phyloP scores from a whole-genome alignment of 495 filamentous ascomycete species.

The Lophiostoma macrostomum region DNA sequence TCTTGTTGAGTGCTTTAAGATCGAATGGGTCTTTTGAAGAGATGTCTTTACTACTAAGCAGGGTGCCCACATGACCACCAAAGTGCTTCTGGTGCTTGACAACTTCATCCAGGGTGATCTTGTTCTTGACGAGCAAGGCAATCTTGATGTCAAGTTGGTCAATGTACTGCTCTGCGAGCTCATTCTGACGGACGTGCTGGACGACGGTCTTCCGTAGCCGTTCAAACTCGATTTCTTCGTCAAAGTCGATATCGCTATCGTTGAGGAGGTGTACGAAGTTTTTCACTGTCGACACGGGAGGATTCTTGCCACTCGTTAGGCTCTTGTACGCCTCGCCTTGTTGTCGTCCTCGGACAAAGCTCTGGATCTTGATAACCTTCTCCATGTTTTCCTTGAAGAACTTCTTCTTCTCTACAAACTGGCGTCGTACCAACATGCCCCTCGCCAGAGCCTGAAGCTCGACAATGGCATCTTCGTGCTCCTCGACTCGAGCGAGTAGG shows the following conservation, averaged over 20 bases:
- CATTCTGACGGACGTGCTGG: constrained; percentile 94
- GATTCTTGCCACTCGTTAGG: constrained; percentile 93
- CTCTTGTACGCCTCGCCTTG: constrained; percentile 98
- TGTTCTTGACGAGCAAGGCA: constrained; percentile 96
- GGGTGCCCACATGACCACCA: constrained; percentile 81
- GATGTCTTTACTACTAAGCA: constrained; percentile 82
- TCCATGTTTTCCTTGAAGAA: constrained; percentile 97
- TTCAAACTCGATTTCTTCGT: constrained; percentile 97
- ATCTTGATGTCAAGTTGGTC: constrained; percentile 99
- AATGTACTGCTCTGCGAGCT: constrained; percentile 95
- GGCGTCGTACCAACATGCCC: constrained; percentile 67
- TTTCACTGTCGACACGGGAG: constrained; percentile 92
- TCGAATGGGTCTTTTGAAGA: constrained; percentile 91
- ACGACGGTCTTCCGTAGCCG: constrained; percentile 88
- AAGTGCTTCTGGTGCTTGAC: constrained; percentile 96
- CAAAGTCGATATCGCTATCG: constrained; percentile 97
- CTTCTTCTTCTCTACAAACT: constrained; percentile 77
- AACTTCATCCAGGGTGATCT: constrained; percentile 97
- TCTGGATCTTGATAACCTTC: constrained; percentile 97
- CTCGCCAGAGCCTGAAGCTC: constrained; percentile 74
- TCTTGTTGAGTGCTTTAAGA: constrained; percentile 95
- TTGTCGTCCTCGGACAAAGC: constrained; percentile 86
- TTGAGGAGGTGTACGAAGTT: constrained; percentile 97
- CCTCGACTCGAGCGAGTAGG: constrained; percentile 70
- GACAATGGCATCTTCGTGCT: constrained; percentile 69